Evolutionary conservation across 495 filamentous ascomycete genomes (phyloP), one percentile per base, ranked within the genome.

Genomic region (Penicillium cataractarum): DNA sequence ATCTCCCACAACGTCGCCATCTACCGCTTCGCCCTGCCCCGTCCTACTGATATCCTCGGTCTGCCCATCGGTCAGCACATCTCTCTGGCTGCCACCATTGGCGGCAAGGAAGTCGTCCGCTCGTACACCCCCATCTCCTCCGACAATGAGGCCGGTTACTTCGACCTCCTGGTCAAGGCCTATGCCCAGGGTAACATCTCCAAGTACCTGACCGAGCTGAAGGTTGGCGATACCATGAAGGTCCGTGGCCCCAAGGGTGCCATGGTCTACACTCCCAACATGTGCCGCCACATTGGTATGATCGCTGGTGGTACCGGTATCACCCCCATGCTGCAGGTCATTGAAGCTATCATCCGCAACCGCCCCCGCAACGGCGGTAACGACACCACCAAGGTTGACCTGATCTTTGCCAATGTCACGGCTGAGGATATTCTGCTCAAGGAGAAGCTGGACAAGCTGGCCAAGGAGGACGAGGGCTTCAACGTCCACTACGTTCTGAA

Each of bases 11-110:
- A 97, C 84, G 94, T 97, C 58, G 91, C 93, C 74, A 97, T 99
- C 79, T 97, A 99, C 83, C 92, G 93, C 67, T 97, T 98, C 77
- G 77, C 81, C 44, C 89, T 99, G 37, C 93, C 93, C 52, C 75
- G 82, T 58, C 79, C 87, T 22, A 89, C 81, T 63, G 84, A 90
- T 69, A 92, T 97, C 75, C 90, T 99, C 64, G 94, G 95, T 68
- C 89, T 99, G 21, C 95, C 95, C 59, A 99, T 97, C 78, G 95
- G 95, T 67, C 95, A 99, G 76, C 95, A 99, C 80, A 96, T 99
- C 80, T 97, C 94, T 63, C 90, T 99, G 72, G 89, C 89, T 66
- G 93, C 94, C 37, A 86, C 77, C 54, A 87, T 95, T 56, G 85
- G 89, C 60, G 90, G 90, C 62, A 96, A 97, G 80, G 92, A 97